These are phyloP conservation scores for Plectosphaerella sp. DNA, from an alignment of 2,329 filamentous ascomycete genomes.

Conservation along the genomic window DNA sequence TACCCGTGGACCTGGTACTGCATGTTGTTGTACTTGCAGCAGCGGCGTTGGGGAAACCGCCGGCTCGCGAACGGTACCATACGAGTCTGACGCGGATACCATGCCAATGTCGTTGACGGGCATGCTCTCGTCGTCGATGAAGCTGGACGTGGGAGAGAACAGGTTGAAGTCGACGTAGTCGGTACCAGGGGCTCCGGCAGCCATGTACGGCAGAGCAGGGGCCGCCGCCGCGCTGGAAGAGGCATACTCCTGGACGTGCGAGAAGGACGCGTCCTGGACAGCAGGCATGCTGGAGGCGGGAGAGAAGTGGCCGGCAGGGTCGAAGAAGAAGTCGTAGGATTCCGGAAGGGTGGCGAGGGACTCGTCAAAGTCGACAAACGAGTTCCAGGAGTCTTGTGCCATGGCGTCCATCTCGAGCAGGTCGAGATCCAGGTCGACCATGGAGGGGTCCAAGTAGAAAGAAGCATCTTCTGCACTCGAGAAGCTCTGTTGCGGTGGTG, in stretches of 20 bases:
- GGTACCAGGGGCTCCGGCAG: slow-evolving; percentile 25
- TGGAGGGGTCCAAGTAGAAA: slow-evolving; percentile 13
- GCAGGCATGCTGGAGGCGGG: slow-evolving; percentile 25
- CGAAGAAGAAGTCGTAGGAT: slow-evolving; percentile 42
- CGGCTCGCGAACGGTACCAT: not conserved
- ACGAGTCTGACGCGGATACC: not conserved
- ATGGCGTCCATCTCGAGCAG: slow-evolving; percentile 7
- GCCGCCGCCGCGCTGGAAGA: slow-evolving; percentile 1
- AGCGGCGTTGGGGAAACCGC: not conserved
- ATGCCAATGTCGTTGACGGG: slow-evolving; percentile 18
- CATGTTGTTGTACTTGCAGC: not conserved
- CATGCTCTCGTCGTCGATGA: slow-evolving; percentile 44
- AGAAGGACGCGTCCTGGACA: slow-evolving; percentile 22
- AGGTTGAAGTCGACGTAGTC: slow-evolving; percentile 53
- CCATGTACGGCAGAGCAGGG: slow-evolving; percentile 35
- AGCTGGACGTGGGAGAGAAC: slow-evolving; percentile 45
- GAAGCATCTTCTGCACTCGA: slow-evolving; percentile 3
- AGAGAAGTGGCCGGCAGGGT: slow-evolving; percentile 36
- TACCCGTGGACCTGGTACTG: not conserved
- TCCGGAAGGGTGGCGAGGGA: slow-evolving; percentile 23
- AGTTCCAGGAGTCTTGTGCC: slow-evolving; percentile 32
- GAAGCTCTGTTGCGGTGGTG: slow-evolving; percentile 4
- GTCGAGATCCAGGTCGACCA: slow-evolving; percentile 12
- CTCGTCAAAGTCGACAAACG: slow-evolving; percentile 40
- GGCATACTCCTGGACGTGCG: slow-evolving; percentile 6